phyloP scores from a whole-genome alignment of 257 asterid genomes.

The Dorcoceras hygrometricum region DNA sequence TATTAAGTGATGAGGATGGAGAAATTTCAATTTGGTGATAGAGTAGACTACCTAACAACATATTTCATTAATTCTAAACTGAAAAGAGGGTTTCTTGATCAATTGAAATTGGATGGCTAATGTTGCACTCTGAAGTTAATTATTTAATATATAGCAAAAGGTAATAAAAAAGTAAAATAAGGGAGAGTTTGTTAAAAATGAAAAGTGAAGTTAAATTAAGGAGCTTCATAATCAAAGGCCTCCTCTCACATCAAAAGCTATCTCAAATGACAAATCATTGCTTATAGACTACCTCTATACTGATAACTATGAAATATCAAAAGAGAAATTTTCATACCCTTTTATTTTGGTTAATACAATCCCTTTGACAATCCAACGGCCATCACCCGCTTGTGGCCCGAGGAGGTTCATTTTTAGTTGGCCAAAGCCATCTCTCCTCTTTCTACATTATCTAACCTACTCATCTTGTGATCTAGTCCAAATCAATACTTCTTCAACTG shows the following conservation, averaged over 20 bases:
- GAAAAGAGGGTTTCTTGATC: too few species aligned
- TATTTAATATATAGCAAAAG: not conserved
- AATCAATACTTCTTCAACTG: too few species aligned
- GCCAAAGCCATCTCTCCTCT: too few species aligned
- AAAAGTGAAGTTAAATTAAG: not conserved
- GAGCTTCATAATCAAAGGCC: not conserved
- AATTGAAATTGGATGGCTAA: too few species aligned
- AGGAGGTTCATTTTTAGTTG: too few species aligned
- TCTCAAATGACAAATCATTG: not conserved
- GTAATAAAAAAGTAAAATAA: too few species aligned
- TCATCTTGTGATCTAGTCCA: too few species aligned
- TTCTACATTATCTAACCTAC: too few species aligned
- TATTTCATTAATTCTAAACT: too few species aligned
- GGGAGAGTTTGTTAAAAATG: not conserved
- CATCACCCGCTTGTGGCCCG: conserved; percentile 33
- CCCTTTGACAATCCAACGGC: conserved; percentile 2
- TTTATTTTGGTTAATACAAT: not conserved
- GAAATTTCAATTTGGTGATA: not conserved
- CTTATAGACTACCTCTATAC: not conserved
- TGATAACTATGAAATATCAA: not conserved
- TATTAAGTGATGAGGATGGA: not conserved
- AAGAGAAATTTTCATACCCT: not conserved
- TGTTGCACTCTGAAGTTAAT: too few species aligned
- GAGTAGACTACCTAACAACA: not conserved
- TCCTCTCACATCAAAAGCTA: not conserved